Conservation (phyloP, 768 basidiomycete species). For the Mycena maculata region DNA sequence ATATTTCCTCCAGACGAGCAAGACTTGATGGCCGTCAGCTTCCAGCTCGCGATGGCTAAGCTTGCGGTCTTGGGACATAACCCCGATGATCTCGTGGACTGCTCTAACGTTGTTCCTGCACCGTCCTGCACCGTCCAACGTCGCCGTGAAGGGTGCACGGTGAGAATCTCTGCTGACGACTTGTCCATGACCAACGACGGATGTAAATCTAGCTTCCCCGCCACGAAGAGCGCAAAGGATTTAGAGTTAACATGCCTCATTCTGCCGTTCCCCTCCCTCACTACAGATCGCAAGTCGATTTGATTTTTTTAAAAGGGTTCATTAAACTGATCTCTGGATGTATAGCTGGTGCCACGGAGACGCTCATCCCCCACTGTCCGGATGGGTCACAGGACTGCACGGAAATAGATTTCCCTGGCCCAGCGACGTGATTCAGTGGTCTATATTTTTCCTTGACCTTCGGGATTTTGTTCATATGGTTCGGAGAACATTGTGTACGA, state of each 20-base stretch:
- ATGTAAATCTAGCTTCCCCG: background rate
- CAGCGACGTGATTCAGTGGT: background rate
- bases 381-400: conserved; percentile 9
- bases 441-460: too few relatives aligned
- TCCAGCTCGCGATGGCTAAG: conserved; percentile 13
- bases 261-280: conserved; percentile 1
- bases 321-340: background rate
- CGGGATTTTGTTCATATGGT: too few relatives aligned
- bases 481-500: too few relatives aligned
- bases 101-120: conserved; percentile 9
- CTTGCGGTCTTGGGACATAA: conserved; percentile 3
- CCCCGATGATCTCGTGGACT: background rate
- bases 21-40: conserved; percentile 3
- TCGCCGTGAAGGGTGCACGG: too few relatives aligned
- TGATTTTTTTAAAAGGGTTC: background rate
- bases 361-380: conserved; percentile 13
- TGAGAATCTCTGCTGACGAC: too few relatives aligned
- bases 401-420: background rate
- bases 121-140: background rate
- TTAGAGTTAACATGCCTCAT: conserved; percentile 6
- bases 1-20: conserved; percentile 7
- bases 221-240: conserved; percentile 8
- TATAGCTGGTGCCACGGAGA: conserved; percentile 1
- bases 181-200: background rate
- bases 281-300: background rate